A percentile compares a stretch with the other conserved stretches of the same genome.
These are phyloP conservation scores for Populus euphratica DNA, from an alignment of 345 rosid species.

Conservation along the genomic window DNA sequence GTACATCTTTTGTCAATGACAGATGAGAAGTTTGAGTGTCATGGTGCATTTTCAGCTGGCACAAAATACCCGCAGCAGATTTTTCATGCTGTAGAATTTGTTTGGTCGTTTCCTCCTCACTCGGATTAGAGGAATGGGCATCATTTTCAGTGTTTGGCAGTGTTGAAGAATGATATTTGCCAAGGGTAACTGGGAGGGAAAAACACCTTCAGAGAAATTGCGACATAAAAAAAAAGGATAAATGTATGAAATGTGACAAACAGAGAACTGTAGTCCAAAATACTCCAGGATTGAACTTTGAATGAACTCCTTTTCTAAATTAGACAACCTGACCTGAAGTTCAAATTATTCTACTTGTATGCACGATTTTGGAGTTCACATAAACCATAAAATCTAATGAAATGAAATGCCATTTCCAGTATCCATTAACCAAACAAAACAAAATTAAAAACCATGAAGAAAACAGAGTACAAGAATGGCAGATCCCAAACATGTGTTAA, in stretches of 20 bases:
- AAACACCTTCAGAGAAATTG: conserved; percentile 6
- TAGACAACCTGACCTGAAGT: not conserved
- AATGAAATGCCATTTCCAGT: not conserved
- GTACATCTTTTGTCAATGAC: conserved; percentile 46
- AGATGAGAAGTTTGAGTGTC: conserved; percentile 41
- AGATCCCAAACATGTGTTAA: not conserved
- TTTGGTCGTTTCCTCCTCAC: conserved; percentile 51
- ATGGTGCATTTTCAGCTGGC: conserved; percentile 44
- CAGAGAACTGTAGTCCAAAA: not conserved
- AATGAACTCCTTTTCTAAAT: not conserved
- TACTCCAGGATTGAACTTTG: not conserved
- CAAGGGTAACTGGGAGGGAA: conserved; percentile 50
- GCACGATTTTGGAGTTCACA: not conserved
- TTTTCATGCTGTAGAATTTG: conserved; percentile 52
- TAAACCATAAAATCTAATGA: not conserved
- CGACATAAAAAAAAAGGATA: conserved; percentile 1
- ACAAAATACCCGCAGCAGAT: conserved; percentile 76
- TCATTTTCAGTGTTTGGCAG: conserved; percentile 23
- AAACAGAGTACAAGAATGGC: not conserved
- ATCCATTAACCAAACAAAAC: not conserved
- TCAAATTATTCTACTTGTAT: not conserved
- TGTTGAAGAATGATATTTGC: conserved; percentile 51
- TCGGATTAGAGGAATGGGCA: conserved; percentile 34
- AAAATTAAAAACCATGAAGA: not conserved
- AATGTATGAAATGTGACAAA: not conserved